Percentiles rank a stretch among this genome's conserved stretches.
Evolutionary conservation across 2,329 filamentous ascomycete genomes (phyloP).

Genomic region (Leptoxyphium fumago): DNA sequence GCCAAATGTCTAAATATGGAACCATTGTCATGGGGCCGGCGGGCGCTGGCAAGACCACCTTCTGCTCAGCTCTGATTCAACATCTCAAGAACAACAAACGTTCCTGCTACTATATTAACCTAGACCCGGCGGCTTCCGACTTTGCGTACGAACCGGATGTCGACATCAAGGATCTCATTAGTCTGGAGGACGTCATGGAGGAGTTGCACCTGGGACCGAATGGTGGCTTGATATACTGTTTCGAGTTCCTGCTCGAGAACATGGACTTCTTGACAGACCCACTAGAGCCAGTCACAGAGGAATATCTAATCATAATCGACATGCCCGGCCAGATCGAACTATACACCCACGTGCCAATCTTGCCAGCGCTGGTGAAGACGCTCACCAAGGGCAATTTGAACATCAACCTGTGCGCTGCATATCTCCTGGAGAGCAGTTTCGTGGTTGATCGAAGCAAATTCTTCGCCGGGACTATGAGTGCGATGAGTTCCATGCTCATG

Average conservation of each 20-base stretch:
- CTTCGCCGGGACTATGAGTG: constrained; percentile 86
- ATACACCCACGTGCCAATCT: constrained; percentile 89
- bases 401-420: constrained; percentile 82
- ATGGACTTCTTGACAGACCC: constrained; percentile 80
- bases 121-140: constrained; percentile 86
- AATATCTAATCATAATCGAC: constrained; percentile 95
- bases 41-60: constrained; percentile 91
- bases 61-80: constrained; percentile 84
- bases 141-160: constrained; percentile 87
- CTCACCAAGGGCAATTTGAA: constrained; percentile 72
- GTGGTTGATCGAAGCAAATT: constrained; percentile 93
- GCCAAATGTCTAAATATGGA: constrained; percentile 54
- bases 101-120: constrained; percentile 96
- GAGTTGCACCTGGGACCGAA: constrained; percentile 84
- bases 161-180: constrained; percentile 90
- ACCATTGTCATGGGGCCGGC: constrained; percentile 93
- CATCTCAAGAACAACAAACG: constrained; percentile 80
- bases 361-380: constrained; percentile 71
- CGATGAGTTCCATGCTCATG: constrained; percentile 99
- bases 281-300: constrained; percentile 74
- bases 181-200: constrained; percentile 91
- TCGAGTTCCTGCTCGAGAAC: constrained; percentile 90
- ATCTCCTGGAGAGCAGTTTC: constrained; percentile 90
- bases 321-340: constrained; percentile 99
- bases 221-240: constrained; percentile 87